Evolutionary conservation across 2,329 filamentous ascomycete species (phyloP).

Genomic region (Ceratocystis harringtonii): DNA sequence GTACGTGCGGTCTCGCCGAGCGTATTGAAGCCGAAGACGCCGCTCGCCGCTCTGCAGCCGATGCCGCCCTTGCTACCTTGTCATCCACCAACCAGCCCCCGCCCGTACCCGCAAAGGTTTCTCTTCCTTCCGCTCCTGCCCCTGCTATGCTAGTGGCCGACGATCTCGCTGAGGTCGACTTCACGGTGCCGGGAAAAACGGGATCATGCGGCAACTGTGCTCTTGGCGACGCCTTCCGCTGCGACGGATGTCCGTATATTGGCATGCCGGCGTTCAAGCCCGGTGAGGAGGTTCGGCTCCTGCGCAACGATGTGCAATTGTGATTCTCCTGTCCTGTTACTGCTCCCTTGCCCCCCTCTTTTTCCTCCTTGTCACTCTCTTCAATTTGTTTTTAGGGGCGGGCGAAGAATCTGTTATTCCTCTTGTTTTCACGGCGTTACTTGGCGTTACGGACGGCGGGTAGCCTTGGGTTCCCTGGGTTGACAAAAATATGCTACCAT

Average conservation of each 20-base stretch:
- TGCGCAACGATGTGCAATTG: conserved; percentile 77
- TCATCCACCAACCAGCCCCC: neutral
- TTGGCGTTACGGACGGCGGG: neutral
- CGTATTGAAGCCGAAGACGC: conserved; percentile 74
- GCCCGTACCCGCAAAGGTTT: neutral
- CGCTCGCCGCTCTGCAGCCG: conserved; percentile 51
- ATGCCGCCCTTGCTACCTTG: conserved; percentile 40
- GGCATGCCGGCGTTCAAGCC: conserved; percentile 93
- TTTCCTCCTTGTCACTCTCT: neutral
- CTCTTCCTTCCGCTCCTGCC: conserved; percentile 29
- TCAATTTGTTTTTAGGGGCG: neutral
- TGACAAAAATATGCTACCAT: neutral
- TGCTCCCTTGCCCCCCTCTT: neutral
- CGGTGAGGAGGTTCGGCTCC: conserved; percentile 77
- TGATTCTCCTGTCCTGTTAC: conserved; percentile 25
- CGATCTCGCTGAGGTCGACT: conserved; percentile 82
- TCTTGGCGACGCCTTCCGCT: conserved; percentile 76
- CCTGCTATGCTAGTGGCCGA: conserved; percentile 50
- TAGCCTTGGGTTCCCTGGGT: neutral
- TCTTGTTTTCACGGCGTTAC: neutral
- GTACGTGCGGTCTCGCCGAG: conserved; percentile 82
- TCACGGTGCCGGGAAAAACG: conserved; percentile 93
- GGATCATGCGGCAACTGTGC: conserved; percentile 91
- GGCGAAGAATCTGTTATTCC: conserved; percentile 12
- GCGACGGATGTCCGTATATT: conserved; percentile 63